Evolutionary conservation across 2,329 filamentous ascomycete genomes (phyloP), one percentile per base, ranked within the genome.

Genomic region (Canariomyces notabilis): DNA sequence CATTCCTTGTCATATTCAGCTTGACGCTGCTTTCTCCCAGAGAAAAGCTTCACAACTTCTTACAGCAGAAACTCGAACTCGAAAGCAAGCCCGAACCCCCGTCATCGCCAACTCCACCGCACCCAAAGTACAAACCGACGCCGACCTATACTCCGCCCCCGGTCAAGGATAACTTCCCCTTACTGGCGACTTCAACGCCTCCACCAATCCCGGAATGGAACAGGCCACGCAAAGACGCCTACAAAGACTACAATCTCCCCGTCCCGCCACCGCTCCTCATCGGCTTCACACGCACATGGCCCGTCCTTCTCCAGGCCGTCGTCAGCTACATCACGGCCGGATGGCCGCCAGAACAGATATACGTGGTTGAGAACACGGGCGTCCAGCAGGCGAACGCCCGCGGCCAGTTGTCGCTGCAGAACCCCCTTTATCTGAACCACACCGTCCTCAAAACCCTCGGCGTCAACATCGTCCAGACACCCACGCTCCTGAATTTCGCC

Each of bases 281-380:
- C 49, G 74, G 76, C n/a, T 82, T 81, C 63, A 79, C 77, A 0
- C 67, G 76, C 26, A 72, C 73, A 45, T 79, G 72, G 71, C 70
- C 71, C 2, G 64, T 80, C 46, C 66, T 82, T 1, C 68, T 77
- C 12, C 78, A 81, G 61, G 66, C 71, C 3, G 71, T 81, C 1
- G 68, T 78, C 8, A 73, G 68, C 9, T 82, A 81, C 59, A 73
- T 82, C 51, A 74, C 76, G 1, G 74, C 75, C 2, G 78, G 77
- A 39, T 82, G 77, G 77, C 78, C 77, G 2, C 61, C 74, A 0
- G 65, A 66, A 16, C 70, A 80, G 51, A 79, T 82, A 49, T 75
- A 75, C 51, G 72, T 81, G 2, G 62, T 81, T 21, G 78, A 82
- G 56, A 82, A 82, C 61, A 81, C 73, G 5, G 77, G 77, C 5